Conservation (phyloP, 1,139 yeast genomes). For the Blastobotrys raffinosifermentans region DNA sequence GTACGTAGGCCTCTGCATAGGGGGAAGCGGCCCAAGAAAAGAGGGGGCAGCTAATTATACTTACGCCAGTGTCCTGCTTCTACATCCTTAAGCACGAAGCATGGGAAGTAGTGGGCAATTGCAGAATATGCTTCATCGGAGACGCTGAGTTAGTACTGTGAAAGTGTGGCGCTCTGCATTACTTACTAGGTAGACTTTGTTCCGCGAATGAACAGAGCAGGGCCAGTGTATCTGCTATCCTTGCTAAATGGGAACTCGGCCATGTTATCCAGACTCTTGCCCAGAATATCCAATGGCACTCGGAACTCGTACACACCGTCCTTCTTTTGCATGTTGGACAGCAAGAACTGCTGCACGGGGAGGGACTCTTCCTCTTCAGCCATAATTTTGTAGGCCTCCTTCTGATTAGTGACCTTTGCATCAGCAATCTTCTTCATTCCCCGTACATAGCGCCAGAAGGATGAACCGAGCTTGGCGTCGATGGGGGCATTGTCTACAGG, state of each 20-base stretch:
- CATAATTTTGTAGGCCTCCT: slow-evolving; percentile 65
- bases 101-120: slow-evolving; percentile 75
- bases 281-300: slow-evolving; percentile 66
- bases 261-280: slow-evolving; percentile 53
- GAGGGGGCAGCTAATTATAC: slow-evolving; percentile 10
- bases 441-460: slow-evolving; percentile 61
- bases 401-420: slow-evolving; percentile 43
- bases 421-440: slow-evolving; percentile 48
- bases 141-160: slow-evolving; percentile 33
- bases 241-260: slow-evolving; percentile 73
- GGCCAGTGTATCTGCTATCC: slow-evolving; percentile 57
- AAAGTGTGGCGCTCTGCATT: neutral
- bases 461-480: slow-evolving; percentile 50
- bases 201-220: slow-evolving; percentile 76
- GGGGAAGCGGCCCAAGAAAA: too few relatives aligned
- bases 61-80: slow-evolving; percentile 83
- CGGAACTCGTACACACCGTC: slow-evolving; percentile 37
- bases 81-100: slow-evolving; percentile 65
- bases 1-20: too few relatives aligned
- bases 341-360: slow-evolving; percentile 68
- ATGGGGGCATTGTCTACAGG: slow-evolving; percentile 91
- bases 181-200: slow-evolving; percentile 54
- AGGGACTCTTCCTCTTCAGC: slow-evolving; percentile 54
- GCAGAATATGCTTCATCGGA: slow-evolving; percentile 77
- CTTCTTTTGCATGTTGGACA: slow-evolving; percentile 56